Base-by-base conservation (phyloP, 176 grass and related monocot genomes). In the Eragrostis curvula region DNA sequence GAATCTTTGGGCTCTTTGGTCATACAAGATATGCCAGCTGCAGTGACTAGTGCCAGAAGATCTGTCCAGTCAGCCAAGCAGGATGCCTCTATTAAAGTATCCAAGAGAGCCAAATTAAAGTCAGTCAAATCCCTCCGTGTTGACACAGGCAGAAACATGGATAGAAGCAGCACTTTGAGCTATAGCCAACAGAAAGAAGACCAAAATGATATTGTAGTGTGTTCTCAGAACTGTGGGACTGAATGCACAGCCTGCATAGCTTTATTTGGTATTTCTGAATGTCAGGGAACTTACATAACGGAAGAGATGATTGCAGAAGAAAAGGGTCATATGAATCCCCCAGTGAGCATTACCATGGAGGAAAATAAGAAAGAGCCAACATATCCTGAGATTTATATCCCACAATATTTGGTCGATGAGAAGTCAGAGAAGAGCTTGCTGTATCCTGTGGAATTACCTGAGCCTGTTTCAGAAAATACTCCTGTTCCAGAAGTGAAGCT, bases 51-150 rank as follows among this genome's bases (percentile, higher is more conserved):
- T 71, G 74, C 78, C 46, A 50, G 73, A 67, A 76, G 5, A 72
- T 13, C 60, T 32, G 39, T 61, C 48, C 75, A 73, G 45, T 85
- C 84, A 57, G 84, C 29, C 52, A 86, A 85, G 82, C 55, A 40
- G 73, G 77, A 73, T 68, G 58, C 68, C 39, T 81, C 89, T 57
- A 91, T 39, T 63, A 62, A 86, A 36, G 51, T 93, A 44, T 83
- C 88, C 36, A 85, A 75, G 81, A 85, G 81, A 77, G 41, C 82
- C 80, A 99, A 96, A 81, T 90, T 92, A 12, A 96, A 87, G 74
- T 88, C 87, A 67, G 66, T 99, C 41, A 91, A 92, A 73, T 87
- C 81, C 56, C 97, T 99, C 71, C 56, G 48, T 43, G 66, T 96
- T 75, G 86, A 92, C 71, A 99, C 91, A 30, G 85, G 87, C 70